These are phyloP conservation scores for Gossypium bickii DNA, from an alignment of 345 rosid species.

Conservation along the genomic window DNA sequence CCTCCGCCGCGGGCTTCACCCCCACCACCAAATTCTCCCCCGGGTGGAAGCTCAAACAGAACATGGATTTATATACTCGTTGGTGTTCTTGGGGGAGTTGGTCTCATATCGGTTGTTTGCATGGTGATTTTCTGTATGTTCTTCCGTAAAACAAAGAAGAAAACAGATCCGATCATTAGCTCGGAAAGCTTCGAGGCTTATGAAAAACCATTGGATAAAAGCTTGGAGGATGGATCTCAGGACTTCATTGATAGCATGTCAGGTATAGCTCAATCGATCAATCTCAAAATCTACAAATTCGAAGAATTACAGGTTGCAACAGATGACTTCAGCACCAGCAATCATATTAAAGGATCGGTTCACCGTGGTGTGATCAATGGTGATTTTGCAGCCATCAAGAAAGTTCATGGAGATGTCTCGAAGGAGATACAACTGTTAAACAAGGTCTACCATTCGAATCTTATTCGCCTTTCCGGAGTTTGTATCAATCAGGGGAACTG, in stretches of 20 bases:
- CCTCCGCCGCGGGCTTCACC: constrained; percentile 34
- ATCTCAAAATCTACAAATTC: constrained; percentile 51
- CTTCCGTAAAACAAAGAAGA: constrained; percentile 24
- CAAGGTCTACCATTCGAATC: constrained; percentile 64
- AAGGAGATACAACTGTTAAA: constrained; percentile 59
- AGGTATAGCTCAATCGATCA: constrained; percentile 46
- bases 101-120: constrained; percentile 26
- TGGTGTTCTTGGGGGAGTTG: constrained; percentile 49
- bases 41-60: constrained; percentile 28
- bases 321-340: constrained; percentile 48
- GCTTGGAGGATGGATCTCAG: constrained; percentile 41
- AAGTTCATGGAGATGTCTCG: constrained; percentile 57
- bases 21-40: constrained; percentile 22
- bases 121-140: constrained; percentile 26
- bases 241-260: constrained; percentile 42
- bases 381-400: constrained; percentile 72
- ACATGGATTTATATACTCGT: constrained; percentile 55
- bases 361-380: constrained; percentile 58
- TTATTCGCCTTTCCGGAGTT: constrained; percentile 66
- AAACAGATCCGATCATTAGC: constrained; percentile 15
- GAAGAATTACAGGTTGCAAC: constrained; percentile 63
- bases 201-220: constrained; percentile 34
- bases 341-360: constrained; percentile 52
- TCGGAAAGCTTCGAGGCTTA: constrained; percentile 31
- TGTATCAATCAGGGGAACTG: constrained; percentile 60